Evolutionary conservation across 1,284 basidiomycete species (phyloP).

Genomic region (Thecaphora thlaspeos): DNA sequence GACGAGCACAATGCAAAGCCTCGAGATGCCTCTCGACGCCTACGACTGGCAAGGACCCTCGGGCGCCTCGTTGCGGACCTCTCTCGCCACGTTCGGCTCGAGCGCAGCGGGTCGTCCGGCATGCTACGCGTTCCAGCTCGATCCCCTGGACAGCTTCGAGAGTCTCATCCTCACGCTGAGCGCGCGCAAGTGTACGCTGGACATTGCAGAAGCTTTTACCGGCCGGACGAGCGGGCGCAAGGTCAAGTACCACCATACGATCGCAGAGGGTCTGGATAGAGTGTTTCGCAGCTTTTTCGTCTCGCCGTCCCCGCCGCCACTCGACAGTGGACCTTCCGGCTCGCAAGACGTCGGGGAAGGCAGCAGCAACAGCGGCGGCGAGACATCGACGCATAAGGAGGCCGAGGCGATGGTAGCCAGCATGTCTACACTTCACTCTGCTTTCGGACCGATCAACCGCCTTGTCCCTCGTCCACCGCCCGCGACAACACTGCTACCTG

Average conservation of each 20-base stretch:
- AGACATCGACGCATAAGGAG: not conserved
- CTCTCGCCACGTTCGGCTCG: conserved; percentile 1
- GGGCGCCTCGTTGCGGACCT: conserved; percentile 6
- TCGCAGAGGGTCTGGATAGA: conserved; percentile 42
- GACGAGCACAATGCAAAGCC: conserved; percentile 1
- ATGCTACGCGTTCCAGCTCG: conserved; percentile 43
- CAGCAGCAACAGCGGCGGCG: not conserved
- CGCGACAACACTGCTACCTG: too few species aligned
- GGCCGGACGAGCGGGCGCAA: conserved; percentile 19
- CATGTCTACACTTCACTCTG: not conserved
- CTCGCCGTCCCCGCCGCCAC: conserved; percentile 4
- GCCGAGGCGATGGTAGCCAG: not conserved
- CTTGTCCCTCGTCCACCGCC: too few species aligned
- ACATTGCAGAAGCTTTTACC: conserved; percentile 10
- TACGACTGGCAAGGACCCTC: conserved; percentile 40
- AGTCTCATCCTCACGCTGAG: conserved; percentile 40
- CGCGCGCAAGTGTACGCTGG: conserved; percentile 7
- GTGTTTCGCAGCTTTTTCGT: conserved; percentile 46
- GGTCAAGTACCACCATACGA: conserved; percentile 30
- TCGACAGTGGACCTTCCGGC: not conserved
- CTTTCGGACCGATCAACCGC: conserved; percentile 7
- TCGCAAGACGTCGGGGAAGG: not conserved
- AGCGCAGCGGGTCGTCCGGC: conserved; percentile 13
- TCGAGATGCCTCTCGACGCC: conserved; percentile 25
- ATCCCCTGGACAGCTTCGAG: conserved; percentile 45